Evolutionary conservation across 169 alveolate species (phyloP).

Genomic region (Plasmodium knowlesi): DNA sequence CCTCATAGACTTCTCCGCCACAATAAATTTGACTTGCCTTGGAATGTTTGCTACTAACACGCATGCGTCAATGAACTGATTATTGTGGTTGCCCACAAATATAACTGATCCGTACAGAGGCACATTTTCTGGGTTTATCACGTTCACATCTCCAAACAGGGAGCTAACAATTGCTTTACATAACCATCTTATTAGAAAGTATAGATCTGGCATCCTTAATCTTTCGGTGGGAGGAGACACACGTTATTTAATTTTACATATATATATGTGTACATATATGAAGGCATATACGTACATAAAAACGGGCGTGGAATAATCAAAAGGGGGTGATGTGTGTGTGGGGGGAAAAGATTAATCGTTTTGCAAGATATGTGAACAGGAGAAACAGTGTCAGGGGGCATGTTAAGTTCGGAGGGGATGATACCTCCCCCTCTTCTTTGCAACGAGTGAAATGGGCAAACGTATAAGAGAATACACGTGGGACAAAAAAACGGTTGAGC

Average conservation of each 20-base stretch:
- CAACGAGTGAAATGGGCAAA: not conserved
- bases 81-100: slow-evolving; percentile 93
- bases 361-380: not conserved
- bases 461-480: not conserved
- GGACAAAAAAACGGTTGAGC: not conserved
- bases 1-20: slow-evolving; percentile 87
- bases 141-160: slow-evolving; percentile 81
- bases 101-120: slow-evolving; percentile 92
- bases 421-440: not conserved
- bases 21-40: slow-evolving; percentile 89
- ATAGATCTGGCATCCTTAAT: slow-evolving; percentile 63
- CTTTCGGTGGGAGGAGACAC: not conserved
- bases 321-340: too few species aligned
- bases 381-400: not conserved
- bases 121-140: slow-evolving; percentile 90
- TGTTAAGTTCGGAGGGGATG: not conserved
- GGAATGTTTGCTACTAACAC: slow-evolving; percentile 90
- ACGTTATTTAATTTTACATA: not conserved
- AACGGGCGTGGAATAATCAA: not conserved
- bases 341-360: not conserved
- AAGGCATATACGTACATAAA: not conserved
- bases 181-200: slow-evolving; percentile 68
- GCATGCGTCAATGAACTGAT: slow-evolving; percentile 93
- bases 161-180: slow-evolving; percentile 69
- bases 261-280: not conserved